Evolutionary conservation across 805 yeast species (phyloP).

Genomic region (Candida berthetii): DNA sequence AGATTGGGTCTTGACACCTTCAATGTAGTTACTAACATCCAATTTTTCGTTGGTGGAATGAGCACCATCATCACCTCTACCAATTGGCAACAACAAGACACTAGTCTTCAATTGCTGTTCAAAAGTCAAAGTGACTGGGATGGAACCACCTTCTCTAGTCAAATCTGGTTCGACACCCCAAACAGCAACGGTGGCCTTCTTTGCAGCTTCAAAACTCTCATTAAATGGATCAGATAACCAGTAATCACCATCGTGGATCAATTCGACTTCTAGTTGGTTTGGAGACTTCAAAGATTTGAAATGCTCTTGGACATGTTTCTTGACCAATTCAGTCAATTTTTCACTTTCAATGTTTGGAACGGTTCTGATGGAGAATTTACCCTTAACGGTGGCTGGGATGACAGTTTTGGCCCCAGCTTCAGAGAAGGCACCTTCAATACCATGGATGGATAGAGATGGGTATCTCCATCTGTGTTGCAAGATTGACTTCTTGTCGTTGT

Average conservation of each 20-base stretch:
- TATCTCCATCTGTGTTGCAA: conserved; percentile 98
- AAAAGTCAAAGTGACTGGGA: conserved; percentile 93
- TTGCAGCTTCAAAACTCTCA: conserved; percentile 89
- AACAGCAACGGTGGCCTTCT: conserved; percentile 88
- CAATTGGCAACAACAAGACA: conserved; percentile 91
- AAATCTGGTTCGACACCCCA: conserved; percentile 95
- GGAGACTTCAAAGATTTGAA: conserved; percentile 71
- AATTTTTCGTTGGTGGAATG: conserved; percentile 96
- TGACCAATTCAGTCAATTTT: conserved; percentile 73
- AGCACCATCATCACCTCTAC: conserved; percentile 99
- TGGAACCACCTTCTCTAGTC: conserved; percentile 99
- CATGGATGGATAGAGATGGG: conserved; percentile 94
- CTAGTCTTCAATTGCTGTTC: conserved; percentile 81
- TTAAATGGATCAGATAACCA: conserved; percentile 96
- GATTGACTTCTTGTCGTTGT: conserved; percentile 73
- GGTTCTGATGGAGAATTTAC: conserved; percentile 95
- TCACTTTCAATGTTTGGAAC: conserved; percentile 88
- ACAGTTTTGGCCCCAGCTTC: conserved; percentile 97
- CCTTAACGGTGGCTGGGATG: conserved; percentile 89
- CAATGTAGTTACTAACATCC: conserved; percentile 81
- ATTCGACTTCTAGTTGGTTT: conserved; percentile 64
- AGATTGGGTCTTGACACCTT: conserved; percentile 89
- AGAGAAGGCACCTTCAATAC: conserved; percentile 95
- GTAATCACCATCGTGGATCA: conserved; percentile 92
- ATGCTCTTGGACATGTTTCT: conserved; percentile 57